Evolutionary conservation across 768 basidiomycete genomes (phyloP).

Genomic region (Lactarius indigo): DNA sequence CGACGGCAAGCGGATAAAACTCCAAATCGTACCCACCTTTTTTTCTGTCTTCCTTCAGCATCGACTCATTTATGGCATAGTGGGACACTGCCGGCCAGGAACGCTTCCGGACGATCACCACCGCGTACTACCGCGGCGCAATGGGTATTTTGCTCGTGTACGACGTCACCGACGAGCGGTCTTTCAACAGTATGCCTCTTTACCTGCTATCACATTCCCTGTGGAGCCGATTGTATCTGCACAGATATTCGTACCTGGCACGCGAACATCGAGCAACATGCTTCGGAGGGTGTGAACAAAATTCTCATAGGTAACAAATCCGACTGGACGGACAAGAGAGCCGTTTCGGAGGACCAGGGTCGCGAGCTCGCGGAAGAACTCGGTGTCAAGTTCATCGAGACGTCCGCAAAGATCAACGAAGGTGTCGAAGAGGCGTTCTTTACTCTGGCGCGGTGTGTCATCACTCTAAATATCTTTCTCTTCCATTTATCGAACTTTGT

Average conservation of each 20-base stretch:
- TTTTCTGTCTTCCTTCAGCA: neutral
- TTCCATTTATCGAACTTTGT: neutral
- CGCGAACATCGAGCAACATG: slow-evolving; percentile 96
- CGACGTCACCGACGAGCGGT: slow-evolving; percentile 92
- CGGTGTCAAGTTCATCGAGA: slow-evolving; percentile 97
- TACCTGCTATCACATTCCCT: neutral
- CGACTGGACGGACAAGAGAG: slow-evolving; percentile 95
- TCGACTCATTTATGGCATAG: slow-evolving; percentile 39
- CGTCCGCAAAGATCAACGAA: slow-evolving; percentile 94
- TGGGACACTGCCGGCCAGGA: slow-evolving; percentile 99
- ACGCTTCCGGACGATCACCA: slow-evolving; percentile 97
- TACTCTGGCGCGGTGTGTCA: slow-evolving; percentile 81
- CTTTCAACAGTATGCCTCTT: slow-evolving; percentile 81
- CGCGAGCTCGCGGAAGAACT: slow-evolving; percentile 89
- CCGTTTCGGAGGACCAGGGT: slow-evolving; percentile 89
- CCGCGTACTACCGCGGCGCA: slow-evolving; percentile 98
- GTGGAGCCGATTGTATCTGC: neutral
- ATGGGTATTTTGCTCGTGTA: slow-evolving; percentile 99
- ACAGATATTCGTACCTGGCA: slow-evolving; percentile 98
- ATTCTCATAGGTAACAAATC: slow-evolving; percentile 99
- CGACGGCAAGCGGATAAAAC: slow-evolving; percentile 95
- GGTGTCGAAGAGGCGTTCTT: slow-evolving; percentile 99
- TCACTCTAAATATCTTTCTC: neutral
- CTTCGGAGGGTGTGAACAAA: slow-evolving; percentile 99
- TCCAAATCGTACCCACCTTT: slow-evolving; percentile 81